Conservation (phyloP, 192 early-diverging fungal genomes). For the Chytriomyces hyalinus region DNA sequence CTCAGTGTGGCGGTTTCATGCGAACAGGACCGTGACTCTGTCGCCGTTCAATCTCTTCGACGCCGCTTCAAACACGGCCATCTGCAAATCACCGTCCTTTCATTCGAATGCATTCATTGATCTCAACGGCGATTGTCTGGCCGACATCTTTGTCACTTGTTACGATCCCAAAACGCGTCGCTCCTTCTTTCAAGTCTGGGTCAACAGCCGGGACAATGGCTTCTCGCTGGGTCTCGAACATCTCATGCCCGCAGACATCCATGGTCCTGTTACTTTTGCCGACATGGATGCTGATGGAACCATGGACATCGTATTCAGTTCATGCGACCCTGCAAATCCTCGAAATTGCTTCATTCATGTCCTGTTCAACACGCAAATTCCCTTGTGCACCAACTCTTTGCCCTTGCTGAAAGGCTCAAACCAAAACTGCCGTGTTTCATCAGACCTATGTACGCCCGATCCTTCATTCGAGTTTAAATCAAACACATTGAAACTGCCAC, state of each 20-base stretch:
- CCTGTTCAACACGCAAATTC: conserved; percentile 81
- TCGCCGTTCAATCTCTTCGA: conserved; percentile 21
- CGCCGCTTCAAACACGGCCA: conserved; percentile 23
- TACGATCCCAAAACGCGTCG: conserved; percentile 66
- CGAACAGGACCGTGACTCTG: conserved; percentile 31
- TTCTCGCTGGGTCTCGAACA: conserved; percentile 51
- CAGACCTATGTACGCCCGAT: conserved; percentile 78
- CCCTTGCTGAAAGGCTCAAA: not conserved
- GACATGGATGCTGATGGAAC: conserved; percentile 94
- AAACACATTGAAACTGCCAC: not conserved
- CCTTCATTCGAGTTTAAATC: conserved; percentile 71
- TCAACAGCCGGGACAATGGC: conserved; percentile 23
- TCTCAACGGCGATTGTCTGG: conserved; percentile 88
- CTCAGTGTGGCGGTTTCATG: conserved; percentile 33
- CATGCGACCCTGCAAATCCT: conserved; percentile 50
- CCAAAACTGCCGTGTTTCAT: conserved; percentile 66
- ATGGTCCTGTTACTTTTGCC: conserved; percentile 83
- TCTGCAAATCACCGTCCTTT: conserved; percentile 74
- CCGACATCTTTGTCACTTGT: conserved; percentile 67
- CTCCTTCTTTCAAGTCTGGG: conserved; percentile 57
- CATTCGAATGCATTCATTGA: conserved; percentile 94
- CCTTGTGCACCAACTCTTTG: conserved; percentile 64
- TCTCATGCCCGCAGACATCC: conserved; percentile 62
- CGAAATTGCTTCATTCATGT: conserved; percentile 70
- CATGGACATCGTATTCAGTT: conserved; percentile 80